These are phyloP conservation scores for Thoreauomyces humboldtii DNA, from an alignment of 192 early-diverging fungal species.

Conservation along the genomic window DNA sequence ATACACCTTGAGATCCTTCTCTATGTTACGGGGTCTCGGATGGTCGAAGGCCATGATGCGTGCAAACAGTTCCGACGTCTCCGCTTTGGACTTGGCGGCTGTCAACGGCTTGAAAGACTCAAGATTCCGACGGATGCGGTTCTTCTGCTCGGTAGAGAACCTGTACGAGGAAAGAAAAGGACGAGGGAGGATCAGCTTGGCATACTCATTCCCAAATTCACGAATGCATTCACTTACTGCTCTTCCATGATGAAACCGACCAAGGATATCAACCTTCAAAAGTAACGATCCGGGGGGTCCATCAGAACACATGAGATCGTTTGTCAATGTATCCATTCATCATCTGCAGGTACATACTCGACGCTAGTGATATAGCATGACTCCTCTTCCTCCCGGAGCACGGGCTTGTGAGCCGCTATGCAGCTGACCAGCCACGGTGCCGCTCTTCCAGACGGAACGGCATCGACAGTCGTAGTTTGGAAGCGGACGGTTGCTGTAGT, in stretches of 20 bases:
- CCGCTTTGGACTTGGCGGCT: slow-evolving; percentile 72
- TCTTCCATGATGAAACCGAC: slow-evolving; percentile 3
- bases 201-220: neutral
- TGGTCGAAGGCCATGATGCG: slow-evolving; percentile 79
- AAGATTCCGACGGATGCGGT: slow-evolving; percentile 81
- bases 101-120: slow-evolving; percentile 78
- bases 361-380: slow-evolving; percentile 24
- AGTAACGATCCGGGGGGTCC: neutral
- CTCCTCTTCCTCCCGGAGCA: no score
- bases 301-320: neutral
- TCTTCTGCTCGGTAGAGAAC: slow-evolving; percentile 82
- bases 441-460: no score
- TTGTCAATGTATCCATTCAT: neutral
- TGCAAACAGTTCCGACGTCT: slow-evolving; percentile 77
- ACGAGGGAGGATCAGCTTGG: neutral
- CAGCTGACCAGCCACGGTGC: no score
- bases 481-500: no score
- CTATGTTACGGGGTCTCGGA: slow-evolving; percentile 81
- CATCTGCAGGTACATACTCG: slow-evolving; percentile 6
- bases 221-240: neutral
- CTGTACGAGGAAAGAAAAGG: slow-evolving; percentile 5
- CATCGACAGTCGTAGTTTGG: no score
- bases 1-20: slow-evolving; percentile 88
- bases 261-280: slow-evolving; percentile 8
- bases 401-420: no score